phyloP scores from a whole-genome alignment of 2,329 filamentous ascomycete genomes.

The Colletotrichum nymphaeae region DNA sequence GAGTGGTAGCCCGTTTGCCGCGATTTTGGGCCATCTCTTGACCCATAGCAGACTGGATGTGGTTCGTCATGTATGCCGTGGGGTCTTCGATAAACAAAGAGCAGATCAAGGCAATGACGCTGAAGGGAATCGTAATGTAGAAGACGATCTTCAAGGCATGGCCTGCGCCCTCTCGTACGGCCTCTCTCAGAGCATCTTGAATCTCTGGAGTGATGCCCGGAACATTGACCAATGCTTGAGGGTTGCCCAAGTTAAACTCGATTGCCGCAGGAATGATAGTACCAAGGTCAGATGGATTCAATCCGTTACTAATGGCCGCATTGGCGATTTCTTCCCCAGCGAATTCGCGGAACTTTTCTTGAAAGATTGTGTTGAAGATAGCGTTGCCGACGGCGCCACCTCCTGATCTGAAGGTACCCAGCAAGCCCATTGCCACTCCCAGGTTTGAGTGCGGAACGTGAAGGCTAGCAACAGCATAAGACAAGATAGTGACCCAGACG shows the following conservation, averaged over 20 bases:
- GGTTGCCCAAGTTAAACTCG: slow-evolving; percentile 45
- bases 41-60: slow-evolving; percentile 34
- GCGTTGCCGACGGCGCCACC: slow-evolving; percentile 48
- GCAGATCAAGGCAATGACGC: slow-evolving; percentile 22
- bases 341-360: slow-evolving; percentile 38
- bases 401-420: slow-evolving; percentile 45
- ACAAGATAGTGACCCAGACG: slow-evolving; percentile 45
- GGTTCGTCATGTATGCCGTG: slow-evolving; percentile 36
- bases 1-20: neutral
- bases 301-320: slow-evolving; percentile 43
- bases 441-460: slow-evolving; percentile 45
- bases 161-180: slow-evolving; percentile 23
- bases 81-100: slow-evolving; percentile 29
- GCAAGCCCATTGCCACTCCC: slow-evolving; percentile 43
- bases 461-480: slow-evolving; percentile 44
- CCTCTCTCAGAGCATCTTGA: slow-evolving; percentile 5
- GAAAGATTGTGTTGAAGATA: slow-evolving; percentile 46
- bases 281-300: slow-evolving; percentile 36
- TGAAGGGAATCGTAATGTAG: slow-evolving; percentile 32
- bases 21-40: neutral
- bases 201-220: slow-evolving; percentile 32
- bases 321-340: slow-evolving; percentile 41
- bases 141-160: slow-evolving; percentile 34
- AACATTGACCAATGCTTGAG: slow-evolving; percentile 36
- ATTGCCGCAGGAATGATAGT: slow-evolving; percentile 44